Evolutionary conservation across 495 filamentous ascomycete species (phyloP).

Genomic region (Penicillium ochrochloron): DNA sequence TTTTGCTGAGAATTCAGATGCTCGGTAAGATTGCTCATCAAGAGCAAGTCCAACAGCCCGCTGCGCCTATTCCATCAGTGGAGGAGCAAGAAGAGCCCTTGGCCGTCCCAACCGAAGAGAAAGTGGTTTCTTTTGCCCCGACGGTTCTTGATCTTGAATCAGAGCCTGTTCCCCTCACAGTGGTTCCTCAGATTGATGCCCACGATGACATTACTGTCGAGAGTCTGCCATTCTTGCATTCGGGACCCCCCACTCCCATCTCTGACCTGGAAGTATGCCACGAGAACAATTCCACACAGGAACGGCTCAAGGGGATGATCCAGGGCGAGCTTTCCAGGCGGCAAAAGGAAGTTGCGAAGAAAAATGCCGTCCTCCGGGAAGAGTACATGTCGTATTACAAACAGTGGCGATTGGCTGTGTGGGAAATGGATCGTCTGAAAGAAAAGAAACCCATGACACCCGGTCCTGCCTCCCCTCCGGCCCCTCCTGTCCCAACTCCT

Average conservation of each 20-base stretch:
- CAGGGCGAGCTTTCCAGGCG: constrained; percentile 42
- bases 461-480: constrained; percentile 56
- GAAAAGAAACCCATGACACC: constrained; percentile 55
- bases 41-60: constrained; percentile 1
- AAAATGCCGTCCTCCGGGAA: constrained; percentile 46
- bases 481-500: constrained; percentile 40
- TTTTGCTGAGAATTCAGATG: constrained; percentile 52
- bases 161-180: constrained; percentile 18
- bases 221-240: constrained; percentile 52
- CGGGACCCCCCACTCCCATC: constrained; percentile 54
- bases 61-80: constrained; percentile 18
- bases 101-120: constrained; percentile 9
- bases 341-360: constrained; percentile 47
- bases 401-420: constrained; percentile 51
- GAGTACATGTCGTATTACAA: constrained; percentile 52
- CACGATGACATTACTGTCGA: constrained; percentile 38
- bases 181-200: constrained; percentile 15
- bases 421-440: constrained; percentile 66
- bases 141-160: constrained; percentile 6
- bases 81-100: constrained; percentile 16
- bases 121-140: constrained; percentile 23
- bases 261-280: constrained; percentile 55
- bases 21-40: constrained; percentile 47
- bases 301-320: constrained; percentile 42
- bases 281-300: constrained; percentile 44